phyloP scores from a whole-genome alignment of 768 basidiomycete genomes.

The Boletales sp. region DNA sequence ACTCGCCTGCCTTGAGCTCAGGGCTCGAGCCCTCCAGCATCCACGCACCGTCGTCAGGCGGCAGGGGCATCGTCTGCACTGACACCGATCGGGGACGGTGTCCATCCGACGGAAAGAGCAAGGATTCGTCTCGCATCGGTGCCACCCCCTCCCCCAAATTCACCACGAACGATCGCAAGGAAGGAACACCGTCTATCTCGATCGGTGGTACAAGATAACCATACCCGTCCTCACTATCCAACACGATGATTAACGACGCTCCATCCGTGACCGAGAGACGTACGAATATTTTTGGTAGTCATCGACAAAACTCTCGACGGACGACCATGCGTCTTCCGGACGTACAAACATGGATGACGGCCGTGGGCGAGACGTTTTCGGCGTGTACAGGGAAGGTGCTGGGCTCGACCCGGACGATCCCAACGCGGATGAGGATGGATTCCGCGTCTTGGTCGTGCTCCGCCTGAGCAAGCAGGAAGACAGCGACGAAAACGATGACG shows the following conservation, averaged over 20 bases:
- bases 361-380: slow-evolving; percentile 2
- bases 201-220: slow-evolving; percentile 1
- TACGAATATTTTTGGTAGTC: slow-evolving; percentile 10
- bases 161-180: slow-evolving; percentile 45
- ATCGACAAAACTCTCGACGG: slow-evolving; percentile 3
- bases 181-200: slow-evolving; percentile 38
- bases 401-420: slow-evolving; percentile 2
- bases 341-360: slow-evolving; percentile 15
- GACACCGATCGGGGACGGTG: slow-evolving; percentile 20
- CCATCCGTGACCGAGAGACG: slow-evolving; percentile 1
- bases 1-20: slow-evolving; percentile 26
- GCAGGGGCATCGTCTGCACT: slow-evolving; percentile 30
- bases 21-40: slow-evolving; percentile 39
- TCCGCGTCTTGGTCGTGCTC: slow-evolving; percentile 1
- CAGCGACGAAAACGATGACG: background rate
- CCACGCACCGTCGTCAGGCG: slow-evolving; percentile 36
- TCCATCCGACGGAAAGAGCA: slow-evolving; percentile 36
- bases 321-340: slow-evolving; percentile 4
- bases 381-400: background rate
- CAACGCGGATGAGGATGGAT: background rate
- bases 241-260: background rate
- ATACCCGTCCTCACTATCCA: slow-evolving; percentile 8
- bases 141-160: slow-evolving; percentile 34
- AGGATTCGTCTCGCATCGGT: slow-evolving; percentile 39
- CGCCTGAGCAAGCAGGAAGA: slow-evolving; percentile 10